phyloP scores from a whole-genome alignment of 495 filamentous ascomycete species.

The Neurospora discreta region DNA sequence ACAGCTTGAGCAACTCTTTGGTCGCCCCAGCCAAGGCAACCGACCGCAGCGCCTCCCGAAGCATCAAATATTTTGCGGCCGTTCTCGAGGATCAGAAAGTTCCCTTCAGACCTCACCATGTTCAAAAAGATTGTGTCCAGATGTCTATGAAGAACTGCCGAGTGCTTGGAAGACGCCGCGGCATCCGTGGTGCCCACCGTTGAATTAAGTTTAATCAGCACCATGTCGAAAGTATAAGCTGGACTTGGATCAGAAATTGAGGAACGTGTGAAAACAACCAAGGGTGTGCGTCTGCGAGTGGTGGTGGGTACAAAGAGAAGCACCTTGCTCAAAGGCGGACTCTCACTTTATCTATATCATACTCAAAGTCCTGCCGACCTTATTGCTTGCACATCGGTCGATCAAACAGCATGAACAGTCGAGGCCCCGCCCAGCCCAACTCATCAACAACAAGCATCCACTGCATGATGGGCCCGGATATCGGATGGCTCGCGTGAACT shows the following conservation, averaged over 20 bases:
- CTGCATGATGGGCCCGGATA: slow-evolving; percentile 1
- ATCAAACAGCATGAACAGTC: neutral
- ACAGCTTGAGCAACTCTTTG: slow-evolving; percentile 34
- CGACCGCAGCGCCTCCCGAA: slow-evolving; percentile 42
- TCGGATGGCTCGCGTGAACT: neutral
- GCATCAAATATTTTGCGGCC: slow-evolving; percentile 56
- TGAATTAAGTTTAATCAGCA: slow-evolving; percentile 8
- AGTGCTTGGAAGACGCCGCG: slow-evolving; percentile 4
- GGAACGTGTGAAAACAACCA: neutral
- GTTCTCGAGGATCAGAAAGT: slow-evolving; percentile 38
- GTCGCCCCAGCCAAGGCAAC: slow-evolving; percentile 40
- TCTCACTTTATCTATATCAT: neutral
- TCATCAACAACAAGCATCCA: slow-evolving; percentile 1
- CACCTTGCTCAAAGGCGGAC: neutral
- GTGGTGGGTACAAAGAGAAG: neutral
- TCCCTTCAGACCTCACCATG: slow-evolving; percentile 21
- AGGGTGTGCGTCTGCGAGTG: neutral
- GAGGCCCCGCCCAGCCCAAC: slow-evolving; percentile 5
- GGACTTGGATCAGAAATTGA: neutral
- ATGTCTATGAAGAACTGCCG: slow-evolving; percentile 26
- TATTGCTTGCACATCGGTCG: neutral
- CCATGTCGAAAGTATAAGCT: slow-evolving; percentile 9
- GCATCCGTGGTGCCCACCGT: neutral
- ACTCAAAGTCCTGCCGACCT: neutral
- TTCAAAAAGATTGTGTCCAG: slow-evolving; percentile 16